These are phyloP conservation scores for Colletotrichum karsti DNA, from an alignment of 2,329 filamentous ascomycete genomes.

Conservation along the genomic window DNA sequence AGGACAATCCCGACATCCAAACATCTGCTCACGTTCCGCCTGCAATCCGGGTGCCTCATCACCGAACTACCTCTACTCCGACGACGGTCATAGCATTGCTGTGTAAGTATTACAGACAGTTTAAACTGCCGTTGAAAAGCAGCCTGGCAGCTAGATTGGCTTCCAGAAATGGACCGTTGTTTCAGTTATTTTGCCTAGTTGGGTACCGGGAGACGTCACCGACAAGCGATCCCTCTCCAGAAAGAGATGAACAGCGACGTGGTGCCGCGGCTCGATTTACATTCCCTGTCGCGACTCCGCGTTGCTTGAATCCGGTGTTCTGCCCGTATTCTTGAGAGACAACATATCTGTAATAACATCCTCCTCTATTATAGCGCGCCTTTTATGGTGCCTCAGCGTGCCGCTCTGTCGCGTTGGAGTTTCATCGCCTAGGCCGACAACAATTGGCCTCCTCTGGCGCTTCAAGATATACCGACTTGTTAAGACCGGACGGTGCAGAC, in stretches of 20 bases:
- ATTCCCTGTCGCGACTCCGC: slow-evolving; percentile 4
- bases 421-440: neutral
- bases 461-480: neutral
- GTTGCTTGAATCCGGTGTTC: neutral
- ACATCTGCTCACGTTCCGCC: neutral
- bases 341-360: neutral
- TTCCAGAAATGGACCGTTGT: slow-evolving; percentile 8
- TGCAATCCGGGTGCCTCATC: neutral
- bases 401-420: neutral
- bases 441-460: neutral
- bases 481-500: neutral
- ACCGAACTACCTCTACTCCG: neutral
- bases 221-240: slow-evolving; percentile 1
- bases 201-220: neutral
- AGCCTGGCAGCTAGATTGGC: neutral
- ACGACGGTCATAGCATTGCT: neutral
- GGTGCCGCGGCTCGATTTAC: neutral
- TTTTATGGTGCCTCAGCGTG: neutral
- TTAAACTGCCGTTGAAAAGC: neutral
- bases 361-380: neutral
- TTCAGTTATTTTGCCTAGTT: slow-evolving; percentile 14
- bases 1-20: neutral
- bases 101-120: too few relatives aligned
- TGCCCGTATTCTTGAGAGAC: neutral
- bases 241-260: neutral